These are phyloP conservation scores for Pharnaceum exiguum DNA, from an alignment of 148 eudicot genomes.

Conservation along the genomic window DNA sequence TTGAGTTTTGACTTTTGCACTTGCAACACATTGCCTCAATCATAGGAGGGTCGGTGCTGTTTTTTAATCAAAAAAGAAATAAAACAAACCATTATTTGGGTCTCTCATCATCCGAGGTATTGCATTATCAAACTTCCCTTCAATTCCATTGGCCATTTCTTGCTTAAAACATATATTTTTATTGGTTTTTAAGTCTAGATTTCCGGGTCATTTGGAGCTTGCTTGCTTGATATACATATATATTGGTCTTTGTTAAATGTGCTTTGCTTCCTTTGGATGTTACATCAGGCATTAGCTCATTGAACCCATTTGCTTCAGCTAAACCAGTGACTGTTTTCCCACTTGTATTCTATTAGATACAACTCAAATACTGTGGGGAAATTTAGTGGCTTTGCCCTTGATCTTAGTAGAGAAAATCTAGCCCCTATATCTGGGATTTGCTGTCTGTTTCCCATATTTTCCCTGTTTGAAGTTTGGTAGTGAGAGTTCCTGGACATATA, in stretches of 20 bases:
- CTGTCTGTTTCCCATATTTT: background rate
- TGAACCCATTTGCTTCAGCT: background rate
- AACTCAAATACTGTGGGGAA: background rate
- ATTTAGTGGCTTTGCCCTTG: conserved; percentile 11
- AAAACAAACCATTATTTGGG: conserved; percentile 3
- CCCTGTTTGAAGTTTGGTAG: conserved; percentile 14
- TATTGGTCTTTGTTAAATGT: conserved; percentile 16
- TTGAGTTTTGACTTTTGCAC: conserved; percentile 6
- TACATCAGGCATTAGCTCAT: background rate
- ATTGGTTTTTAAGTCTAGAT: conserved; percentile 8
- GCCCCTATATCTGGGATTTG: conserved; percentile 27
- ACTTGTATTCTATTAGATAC: background rate
- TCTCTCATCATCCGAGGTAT: conserved; percentile 35
- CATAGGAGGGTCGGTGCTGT: conserved; percentile 70
- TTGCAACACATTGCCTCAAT: conserved; percentile 33
- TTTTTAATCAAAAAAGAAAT: conserved; percentile 7
- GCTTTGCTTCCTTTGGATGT: conserved; percentile 17
- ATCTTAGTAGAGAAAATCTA: conserved; percentile 13
- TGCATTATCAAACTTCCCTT: conserved; percentile 20
- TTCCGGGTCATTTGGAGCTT: conserved; percentile 4
- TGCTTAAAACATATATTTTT: background rate
- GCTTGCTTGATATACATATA: background rate
- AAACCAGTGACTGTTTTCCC: background rate
- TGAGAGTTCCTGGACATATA: conserved; percentile 1
- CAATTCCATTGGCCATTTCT: background rate